Evolutionary conservation across 2,329 filamentous ascomycete genomes (phyloP), one percentile per base, ranked within the genome.

Genomic region (Arthrobotrys iridis): DNA sequence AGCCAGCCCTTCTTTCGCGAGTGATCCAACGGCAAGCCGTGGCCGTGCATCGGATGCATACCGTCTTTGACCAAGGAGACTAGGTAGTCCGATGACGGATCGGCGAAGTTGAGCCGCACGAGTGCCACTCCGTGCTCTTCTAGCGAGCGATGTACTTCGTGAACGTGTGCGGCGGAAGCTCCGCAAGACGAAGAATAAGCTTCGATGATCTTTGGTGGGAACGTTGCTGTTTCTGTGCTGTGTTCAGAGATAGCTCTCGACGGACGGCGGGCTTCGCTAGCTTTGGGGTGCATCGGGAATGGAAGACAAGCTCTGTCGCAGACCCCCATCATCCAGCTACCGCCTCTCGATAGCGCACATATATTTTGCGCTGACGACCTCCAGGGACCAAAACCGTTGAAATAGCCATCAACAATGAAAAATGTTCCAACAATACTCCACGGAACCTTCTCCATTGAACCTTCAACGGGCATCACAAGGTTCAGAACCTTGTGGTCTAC

Each of bases 1-100:
- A 81, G 77, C 62, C 77, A 79, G 3, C 78, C 80, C 13, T 78
- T 78, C 6, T 59, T 73, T 15, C 77, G 71, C 5, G 78, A 79
- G 50, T 81, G 80, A 10, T 76, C 55, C 1, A 80, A 64, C 1
- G 79, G 77, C 11, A 73, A 63, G 10, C 78, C 77, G 33, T 80
- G 79, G 1, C 35, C 30, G 15, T 78, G 62, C 40, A 43, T 46
- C 6, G 46, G 50, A 18, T 71, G 64, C 5, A 78, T 28, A 5
- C 74, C 71, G 26, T 76, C 72, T 18, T 57, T 52, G 1, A 78
- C 76, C 1, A 80, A 55, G 4, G 77, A 65, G 4, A 79, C 74
- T 4, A 80, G 64, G 58, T 79, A 80, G 0, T 64, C 50, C 7
- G 78, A 79, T 5, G 63, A 48, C 0, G 76, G 71, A 48, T 80